phyloP scores from a whole-genome alignment of 306 rosid genomes.

The Macrotyloma uniflorum region DNA sequence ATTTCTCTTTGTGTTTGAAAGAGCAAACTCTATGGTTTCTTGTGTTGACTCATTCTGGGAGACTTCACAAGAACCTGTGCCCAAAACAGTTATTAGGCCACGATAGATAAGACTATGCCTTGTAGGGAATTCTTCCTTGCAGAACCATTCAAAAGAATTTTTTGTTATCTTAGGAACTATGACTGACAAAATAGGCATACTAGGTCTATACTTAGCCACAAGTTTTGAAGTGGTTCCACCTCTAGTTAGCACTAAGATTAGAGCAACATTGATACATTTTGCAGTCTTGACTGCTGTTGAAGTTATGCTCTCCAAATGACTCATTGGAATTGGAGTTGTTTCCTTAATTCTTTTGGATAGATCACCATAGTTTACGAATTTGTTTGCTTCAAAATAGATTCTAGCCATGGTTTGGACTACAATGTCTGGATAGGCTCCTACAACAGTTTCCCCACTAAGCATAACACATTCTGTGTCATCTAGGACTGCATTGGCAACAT shows the following conservation, averaged over 20 bases:
- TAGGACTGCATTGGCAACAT: slow-evolving; percentile 61
- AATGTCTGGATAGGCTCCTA: slow-evolving; percentile 48
- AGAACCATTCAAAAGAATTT: slow-evolving; percentile 53
- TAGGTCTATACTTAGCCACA: slow-evolving; percentile 64
- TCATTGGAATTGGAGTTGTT: slow-evolving; percentile 35
- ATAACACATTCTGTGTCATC: slow-evolving; percentile 54
- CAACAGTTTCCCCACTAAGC: slow-evolving; percentile 52
- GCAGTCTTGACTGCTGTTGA: slow-evolving; percentile 39
- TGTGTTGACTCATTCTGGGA: slow-evolving; percentile 25
- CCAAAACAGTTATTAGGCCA: slow-evolving; percentile 21
- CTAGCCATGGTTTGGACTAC: slow-evolving; percentile 49
- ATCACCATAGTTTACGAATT: slow-evolving; percentile 29
- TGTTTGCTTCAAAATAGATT: slow-evolving; percentile 43
- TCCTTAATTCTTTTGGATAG: slow-evolving; percentile 28
- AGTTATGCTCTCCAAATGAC: slow-evolving; percentile 47
- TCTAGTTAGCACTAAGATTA: slow-evolving; percentile 46
- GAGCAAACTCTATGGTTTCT: slow-evolving; percentile 30
- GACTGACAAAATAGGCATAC: slow-evolving; percentile 58
- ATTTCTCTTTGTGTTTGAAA: slow-evolving; percentile 16
- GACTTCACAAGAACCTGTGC: slow-evolving; percentile 12
- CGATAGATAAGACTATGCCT: slow-evolving; percentile 37
- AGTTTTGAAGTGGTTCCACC: slow-evolving; percentile 55
- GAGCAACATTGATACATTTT: slow-evolving; percentile 34
- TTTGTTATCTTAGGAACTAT: slow-evolving; percentile 52
- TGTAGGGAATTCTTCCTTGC: slow-evolving; percentile 28